Percentiles rank a stretch among this genome's conserved stretches.
Evolutionary conservation across 768 basidiomycete species (phyloP).

Genomic region (Amanita thiersii): DNA sequence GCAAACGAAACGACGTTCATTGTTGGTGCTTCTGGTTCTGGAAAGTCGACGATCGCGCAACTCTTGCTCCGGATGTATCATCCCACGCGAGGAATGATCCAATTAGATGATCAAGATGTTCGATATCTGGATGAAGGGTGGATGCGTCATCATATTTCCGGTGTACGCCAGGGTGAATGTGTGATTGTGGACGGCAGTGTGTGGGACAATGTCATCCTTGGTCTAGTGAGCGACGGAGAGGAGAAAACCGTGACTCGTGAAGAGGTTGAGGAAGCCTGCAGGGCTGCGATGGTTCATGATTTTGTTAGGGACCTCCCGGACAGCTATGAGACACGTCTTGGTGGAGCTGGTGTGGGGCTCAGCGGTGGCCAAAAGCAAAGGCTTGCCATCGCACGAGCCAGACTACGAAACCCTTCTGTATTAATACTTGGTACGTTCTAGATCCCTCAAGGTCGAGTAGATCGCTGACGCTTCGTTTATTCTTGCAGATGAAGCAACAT

Average conservation of each 20-base stretch:
- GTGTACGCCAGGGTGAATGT: conserved; percentile 69
- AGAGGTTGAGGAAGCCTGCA: conserved; percentile 77
- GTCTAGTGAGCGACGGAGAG: conserved; percentile 22
- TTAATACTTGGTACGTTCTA: conserved; percentile 75
- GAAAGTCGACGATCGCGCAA: conserved; percentile 86
- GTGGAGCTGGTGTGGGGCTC: conserved; percentile 64
- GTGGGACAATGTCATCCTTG: conserved; percentile 84
- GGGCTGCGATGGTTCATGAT: conserved; percentile 80
- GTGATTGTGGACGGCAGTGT: conserved; percentile 76
- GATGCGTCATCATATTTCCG: conserved; percentile 61
- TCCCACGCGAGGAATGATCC: conserved; percentile 54
- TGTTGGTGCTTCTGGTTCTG: conserved; percentile 86
- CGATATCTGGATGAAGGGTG: conserved; percentile 64
- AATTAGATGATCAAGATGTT: conserved; percentile 79
- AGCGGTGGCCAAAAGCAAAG: conserved; percentile 93
- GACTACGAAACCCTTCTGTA: conserved; percentile 78
- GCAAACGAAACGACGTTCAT: conserved; percentile 84
- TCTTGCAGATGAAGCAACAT: conserved; percentile 67
- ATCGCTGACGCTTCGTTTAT: conserved; percentile 29
- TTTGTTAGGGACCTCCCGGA: conserved; percentile 79
- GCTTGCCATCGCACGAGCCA: conserved; percentile 81
- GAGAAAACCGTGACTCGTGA: conserved; percentile 54
- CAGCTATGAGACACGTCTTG: conserved; percentile 81
- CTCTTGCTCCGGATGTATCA: conserved; percentile 77
- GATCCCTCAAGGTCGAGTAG: background rate